Conservation (phyloP, 257 asterid species). For the Fraxinus anomala region DNA sequence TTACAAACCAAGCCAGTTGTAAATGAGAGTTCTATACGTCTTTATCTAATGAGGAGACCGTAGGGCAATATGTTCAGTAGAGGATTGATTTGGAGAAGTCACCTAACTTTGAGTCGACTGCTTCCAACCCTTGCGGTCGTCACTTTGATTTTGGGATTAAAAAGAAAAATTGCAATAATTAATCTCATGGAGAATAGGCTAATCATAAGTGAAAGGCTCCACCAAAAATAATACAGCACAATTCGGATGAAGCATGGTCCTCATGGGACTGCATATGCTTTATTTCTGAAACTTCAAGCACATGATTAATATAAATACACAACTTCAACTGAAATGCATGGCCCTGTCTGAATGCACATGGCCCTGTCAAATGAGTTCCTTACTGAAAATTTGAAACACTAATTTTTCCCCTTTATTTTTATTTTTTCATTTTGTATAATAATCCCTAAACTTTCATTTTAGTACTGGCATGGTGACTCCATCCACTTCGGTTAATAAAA, state of each 20-base stretch:
- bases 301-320: not conserved
- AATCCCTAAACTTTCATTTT: not conserved
- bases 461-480: not conserved
- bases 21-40: too few species aligned
- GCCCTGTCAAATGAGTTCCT: not conserved
- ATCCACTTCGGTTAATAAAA: too few species aligned
- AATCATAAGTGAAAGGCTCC: not conserved
- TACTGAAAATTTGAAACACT: not conserved
- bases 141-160: not conserved
- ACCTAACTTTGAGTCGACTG: too few species aligned
- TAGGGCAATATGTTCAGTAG: too few species aligned
- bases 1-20: too few species aligned
- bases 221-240: not conserved
- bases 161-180: not conserved
- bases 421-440: not conserved
- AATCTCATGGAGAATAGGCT: not conserved
- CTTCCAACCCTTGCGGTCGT: too few species aligned
- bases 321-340: not conserved
- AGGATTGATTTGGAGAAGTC: too few species aligned
- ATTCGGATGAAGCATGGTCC: not conserved
- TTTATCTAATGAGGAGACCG: too few species aligned
- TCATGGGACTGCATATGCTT: not conserved
- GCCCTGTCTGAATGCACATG: not conserved
- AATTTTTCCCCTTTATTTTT: not conserved
- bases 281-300: not conserved